These are phyloP conservation scores for Oryza punctata DNA, from an alignment of 176 grass and related monocot species.

Conservation along the genomic window DNA sequence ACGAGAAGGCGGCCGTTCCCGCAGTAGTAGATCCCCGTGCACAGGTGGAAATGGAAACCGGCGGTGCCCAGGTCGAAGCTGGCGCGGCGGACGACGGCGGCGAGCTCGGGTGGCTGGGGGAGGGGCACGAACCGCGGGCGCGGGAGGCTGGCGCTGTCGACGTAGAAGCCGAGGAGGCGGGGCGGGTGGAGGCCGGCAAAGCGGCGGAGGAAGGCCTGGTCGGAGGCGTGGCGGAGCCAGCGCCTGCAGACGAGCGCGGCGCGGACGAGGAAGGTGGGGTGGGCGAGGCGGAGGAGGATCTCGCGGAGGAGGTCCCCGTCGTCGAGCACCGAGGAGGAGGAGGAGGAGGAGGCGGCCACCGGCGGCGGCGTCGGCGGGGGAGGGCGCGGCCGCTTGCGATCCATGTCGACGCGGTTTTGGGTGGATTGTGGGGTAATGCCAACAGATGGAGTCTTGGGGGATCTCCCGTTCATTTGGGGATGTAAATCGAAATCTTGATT, in stretches of 20 bases:
- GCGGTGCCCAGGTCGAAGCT: background rate
- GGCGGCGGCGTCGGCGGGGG: background rate
- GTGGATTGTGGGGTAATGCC: background rate
- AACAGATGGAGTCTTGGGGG: background rate
- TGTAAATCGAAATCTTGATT: background rate
- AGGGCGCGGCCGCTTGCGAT: background rate
- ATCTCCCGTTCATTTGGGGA: background rate
- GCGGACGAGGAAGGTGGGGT: conserved; percentile 18
- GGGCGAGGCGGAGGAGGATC: conserved; percentile 33
- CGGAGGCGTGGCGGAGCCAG: conserved; percentile 24
- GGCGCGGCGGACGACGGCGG: conserved; percentile 24
- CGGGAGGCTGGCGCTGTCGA: background rate
- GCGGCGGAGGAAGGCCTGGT: conserved; percentile 18
- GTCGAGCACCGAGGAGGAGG: conserved; percentile 14
- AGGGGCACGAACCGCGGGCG: conserved; percentile 32
- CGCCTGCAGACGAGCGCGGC: conserved; percentile 27
- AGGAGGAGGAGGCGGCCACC: background rate
- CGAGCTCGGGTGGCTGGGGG: conserved; percentile 15
- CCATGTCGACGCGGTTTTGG: background rate
- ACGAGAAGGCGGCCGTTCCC: conserved; percentile 36
- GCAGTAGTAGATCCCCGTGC: background rate
- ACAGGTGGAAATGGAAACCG: background rate
- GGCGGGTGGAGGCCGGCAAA: conserved; percentile 25
- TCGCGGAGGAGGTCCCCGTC: conserved; percentile 42
- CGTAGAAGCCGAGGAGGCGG: conserved; percentile 33